These are phyloP conservation scores for Phaeoacremonium minimum DNA, from an alignment of 2,329 filamentous ascomycete genomes.

Conservation along the genomic window DNA sequence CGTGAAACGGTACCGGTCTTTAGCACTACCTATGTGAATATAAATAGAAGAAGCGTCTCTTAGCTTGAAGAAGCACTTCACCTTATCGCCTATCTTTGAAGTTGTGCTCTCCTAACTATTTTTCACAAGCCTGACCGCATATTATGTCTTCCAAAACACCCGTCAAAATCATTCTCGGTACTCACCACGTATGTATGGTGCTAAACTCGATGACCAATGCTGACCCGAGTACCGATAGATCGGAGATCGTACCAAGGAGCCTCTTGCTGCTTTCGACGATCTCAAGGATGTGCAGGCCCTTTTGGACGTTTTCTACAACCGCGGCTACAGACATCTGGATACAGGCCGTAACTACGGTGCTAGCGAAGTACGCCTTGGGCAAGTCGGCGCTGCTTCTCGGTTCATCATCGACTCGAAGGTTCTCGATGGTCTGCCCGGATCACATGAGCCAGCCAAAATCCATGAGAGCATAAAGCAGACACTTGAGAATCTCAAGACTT, in stretches of 20 bases:
- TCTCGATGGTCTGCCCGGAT: constrained; percentile 14
- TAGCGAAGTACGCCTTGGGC: constrained; percentile 24
- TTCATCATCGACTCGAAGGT: constrained; percentile 32
- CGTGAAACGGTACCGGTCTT: too few species aligned
- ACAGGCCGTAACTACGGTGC: constrained; percentile 26
- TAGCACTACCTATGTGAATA: too few species aligned
- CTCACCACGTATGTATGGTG: neutral
- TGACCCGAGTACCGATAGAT: constrained; percentile 4
- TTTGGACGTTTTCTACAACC: constrained; percentile 15
- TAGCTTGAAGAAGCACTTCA: too few species aligned
- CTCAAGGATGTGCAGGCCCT: constrained; percentile 17
- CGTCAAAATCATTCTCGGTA: constrained; percentile 1
- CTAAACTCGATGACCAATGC: neutral
- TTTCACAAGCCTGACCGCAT: too few species aligned
- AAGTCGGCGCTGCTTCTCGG: constrained; percentile 16
- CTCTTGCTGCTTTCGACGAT: constrained; percentile 9
- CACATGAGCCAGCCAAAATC: constrained; percentile 21
- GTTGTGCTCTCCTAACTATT: too few species aligned
- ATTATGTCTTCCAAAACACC: neutral
- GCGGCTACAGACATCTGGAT: constrained; percentile 22
- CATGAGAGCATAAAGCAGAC: constrained; percentile 22
- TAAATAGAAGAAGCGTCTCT: too few species aligned
- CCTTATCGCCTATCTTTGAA: too few species aligned
- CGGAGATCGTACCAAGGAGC: constrained; percentile 7
- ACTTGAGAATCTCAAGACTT: constrained; percentile 19